Conservation (phyloP, 441 rosid genomes). For the Corymbia calophylla region DNA sequence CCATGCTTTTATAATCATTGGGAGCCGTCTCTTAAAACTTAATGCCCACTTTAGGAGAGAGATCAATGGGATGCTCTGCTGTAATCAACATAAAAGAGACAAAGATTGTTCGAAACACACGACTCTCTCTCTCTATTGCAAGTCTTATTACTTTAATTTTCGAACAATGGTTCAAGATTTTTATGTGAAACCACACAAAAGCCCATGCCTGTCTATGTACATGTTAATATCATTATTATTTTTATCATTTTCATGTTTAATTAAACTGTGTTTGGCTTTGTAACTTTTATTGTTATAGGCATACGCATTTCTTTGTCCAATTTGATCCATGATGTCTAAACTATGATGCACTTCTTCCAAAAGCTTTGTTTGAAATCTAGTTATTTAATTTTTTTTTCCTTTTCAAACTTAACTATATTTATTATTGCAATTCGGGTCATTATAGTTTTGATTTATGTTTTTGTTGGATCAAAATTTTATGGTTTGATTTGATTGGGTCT, state of each 20-base stretch:
- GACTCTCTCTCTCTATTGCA: too few relatives aligned
- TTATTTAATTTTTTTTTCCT: fast-evolving
- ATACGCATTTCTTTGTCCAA: fast-evolving
- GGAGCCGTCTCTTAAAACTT: neutral
- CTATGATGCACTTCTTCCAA: fast-evolving
- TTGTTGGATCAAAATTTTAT: fast-evolving
- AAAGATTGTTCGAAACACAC: too few relatives aligned
- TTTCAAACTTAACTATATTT: neutral
- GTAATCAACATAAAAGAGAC: neutral
- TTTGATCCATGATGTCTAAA: neutral
- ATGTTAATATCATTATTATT: neutral
- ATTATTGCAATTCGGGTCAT: neutral
- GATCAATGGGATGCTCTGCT: neutral
- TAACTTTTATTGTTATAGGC: neutral
- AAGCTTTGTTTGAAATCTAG: neutral
- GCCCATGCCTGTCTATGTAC: neutral
- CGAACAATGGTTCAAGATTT: neutral
- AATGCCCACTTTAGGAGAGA: neutral
- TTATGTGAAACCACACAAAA: neutral
- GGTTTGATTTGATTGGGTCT: neutral
- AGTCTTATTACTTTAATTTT: fast-evolving
- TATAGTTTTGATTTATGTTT: fast-evolving
- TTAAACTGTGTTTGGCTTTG: neutral
- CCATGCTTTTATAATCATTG: neutral
- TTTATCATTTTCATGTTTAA: neutral